Evolutionary conservation across 2,329 filamentous ascomycete species (phyloP).

Genomic region (Hypoxylon sp.): DNA sequence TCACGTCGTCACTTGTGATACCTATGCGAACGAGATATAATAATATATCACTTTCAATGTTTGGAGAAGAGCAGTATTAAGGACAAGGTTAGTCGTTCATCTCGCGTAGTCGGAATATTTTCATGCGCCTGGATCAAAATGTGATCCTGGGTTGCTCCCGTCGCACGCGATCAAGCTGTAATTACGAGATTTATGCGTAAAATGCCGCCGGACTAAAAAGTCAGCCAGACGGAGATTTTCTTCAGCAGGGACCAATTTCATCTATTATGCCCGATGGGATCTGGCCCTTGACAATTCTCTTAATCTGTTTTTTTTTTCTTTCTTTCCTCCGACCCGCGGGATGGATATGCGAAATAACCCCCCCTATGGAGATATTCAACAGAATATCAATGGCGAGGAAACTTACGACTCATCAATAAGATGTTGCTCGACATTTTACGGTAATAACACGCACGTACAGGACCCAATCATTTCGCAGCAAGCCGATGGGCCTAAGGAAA

Average conservation of each 20-base stretch:
- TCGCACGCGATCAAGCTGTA: conserved; percentile 41
- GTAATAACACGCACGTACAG: conserved; percentile 8
- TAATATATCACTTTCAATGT: conserved; percentile 14
- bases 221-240: conserved; percentile 44
- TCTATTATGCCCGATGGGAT: conserved; percentile 30
- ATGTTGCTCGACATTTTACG: conserved; percentile 14
- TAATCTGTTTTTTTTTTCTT: not conserved
- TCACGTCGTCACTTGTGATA: conserved; percentile 28
- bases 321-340: no score
- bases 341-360: no score
- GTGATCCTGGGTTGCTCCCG: conserved; percentile 41
- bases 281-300: conserved; percentile 28
- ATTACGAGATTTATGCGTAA: conserved; percentile 46
- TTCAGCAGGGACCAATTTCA: conserved; percentile 37
- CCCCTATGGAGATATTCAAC: no score
- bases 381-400: no score
- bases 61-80: no score
- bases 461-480: conserved; percentile 4
- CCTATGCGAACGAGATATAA: conserved; percentile 2
- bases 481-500: conserved; percentile 20
- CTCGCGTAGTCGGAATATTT: conserved; percentile 48
- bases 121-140: conserved; percentile 45
- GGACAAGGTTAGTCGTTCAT: conserved; percentile 37
- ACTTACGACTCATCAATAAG: no score
- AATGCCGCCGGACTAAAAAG: conserved; percentile 39